Percentiles rank a stretch among this genome's conserved stretches.
phyloP scores from a whole-genome alignment of 2,329 filamentous ascomycete species.

The Biscogniauxia marginata region DNA sequence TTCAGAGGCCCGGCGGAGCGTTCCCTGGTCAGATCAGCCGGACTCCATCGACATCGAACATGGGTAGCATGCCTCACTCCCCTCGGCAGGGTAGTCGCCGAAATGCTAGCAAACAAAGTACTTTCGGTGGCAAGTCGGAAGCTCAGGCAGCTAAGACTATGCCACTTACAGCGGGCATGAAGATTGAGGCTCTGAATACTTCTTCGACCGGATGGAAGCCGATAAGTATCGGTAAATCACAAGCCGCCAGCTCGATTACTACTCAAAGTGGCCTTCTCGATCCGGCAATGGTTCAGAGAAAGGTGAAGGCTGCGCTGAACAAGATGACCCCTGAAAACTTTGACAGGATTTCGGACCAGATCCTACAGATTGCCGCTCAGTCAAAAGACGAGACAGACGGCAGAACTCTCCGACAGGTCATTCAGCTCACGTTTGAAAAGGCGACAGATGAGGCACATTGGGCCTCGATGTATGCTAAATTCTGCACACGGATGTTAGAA shows the following conservation, averaged over 20 bases:
- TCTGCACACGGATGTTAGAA: conserved; percentile 95
- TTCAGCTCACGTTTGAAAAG: conserved; percentile 98
- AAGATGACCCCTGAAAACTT: conserved; percentile 99
- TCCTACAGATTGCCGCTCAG: conserved; percentile 86
- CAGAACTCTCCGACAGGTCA: conserved; percentile 92
- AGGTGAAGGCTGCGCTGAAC: conserved; percentile 97
- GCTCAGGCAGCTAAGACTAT: conserved; percentile 78
- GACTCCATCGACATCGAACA: conserved; percentile 57
- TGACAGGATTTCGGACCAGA: conserved; percentile 75
- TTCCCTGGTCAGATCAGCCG: conserved; percentile 69
- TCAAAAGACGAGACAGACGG: conserved; percentile 95
- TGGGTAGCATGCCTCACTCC: conserved; percentile 64
- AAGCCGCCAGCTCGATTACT: conserved; percentile 40
- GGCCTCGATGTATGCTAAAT: conserved; percentile 98
- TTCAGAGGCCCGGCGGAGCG: conserved; percentile 59
- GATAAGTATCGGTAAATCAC: conserved; percentile 58
- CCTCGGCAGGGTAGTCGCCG: conserved; percentile 67
- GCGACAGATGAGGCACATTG: conserved; percentile 97
- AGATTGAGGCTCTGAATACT: conserved; percentile 75
- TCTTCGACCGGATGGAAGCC: conserved; percentile 89
- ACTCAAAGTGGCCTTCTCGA: conserved; percentile 62
- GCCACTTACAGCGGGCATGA: conserved; percentile 82
- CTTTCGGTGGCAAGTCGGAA: conserved; percentile 55
- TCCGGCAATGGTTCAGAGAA: conserved; percentile 92
- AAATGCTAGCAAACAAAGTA: conserved; percentile 63